Evolutionary conservation across 768 basidiomycete genomes (phyloP).

Genomic region (Termitomyces bulborhizus): DNA sequence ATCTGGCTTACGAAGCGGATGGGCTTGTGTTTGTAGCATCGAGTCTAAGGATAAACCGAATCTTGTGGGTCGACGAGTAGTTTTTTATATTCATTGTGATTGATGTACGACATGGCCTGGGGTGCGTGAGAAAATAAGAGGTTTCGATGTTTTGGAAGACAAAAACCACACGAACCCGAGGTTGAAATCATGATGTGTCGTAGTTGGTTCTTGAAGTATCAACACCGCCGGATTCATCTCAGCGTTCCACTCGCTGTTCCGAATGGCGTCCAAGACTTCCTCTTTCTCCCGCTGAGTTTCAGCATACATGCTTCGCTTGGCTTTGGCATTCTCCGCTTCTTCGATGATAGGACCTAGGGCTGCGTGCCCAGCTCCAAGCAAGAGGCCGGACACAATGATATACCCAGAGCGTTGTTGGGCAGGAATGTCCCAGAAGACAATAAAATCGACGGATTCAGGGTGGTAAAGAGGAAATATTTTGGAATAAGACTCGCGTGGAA

Average conservation of each 20-base stretch:
- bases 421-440: conserved; percentile 73
- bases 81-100: conserved; percentile 62
- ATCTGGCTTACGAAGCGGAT: conserved; percentile 6
- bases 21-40: conserved; percentile 15
- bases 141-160: neutral
- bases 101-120: conserved; percentile 50
- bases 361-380: conserved; percentile 66
- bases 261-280: conserved; percentile 61
- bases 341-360: conserved; percentile 56
- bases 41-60: conserved; percentile 53
- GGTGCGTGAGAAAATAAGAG: neutral
- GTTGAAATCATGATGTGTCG: conserved; percentile 58
- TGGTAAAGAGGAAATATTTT: conserved; percentile 78
- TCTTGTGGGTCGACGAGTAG: conserved; percentile 57
- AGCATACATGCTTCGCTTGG: conserved; percentile 83
- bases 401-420: conserved; percentile 56
- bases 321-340: conserved; percentile 54
- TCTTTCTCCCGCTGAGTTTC: conserved; percentile 75
- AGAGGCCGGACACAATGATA: conserved; percentile 48
- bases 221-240: conserved; percentile 74
- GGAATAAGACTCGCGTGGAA: conserved; percentile 45
- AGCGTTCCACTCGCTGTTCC: conserved; percentile 66
- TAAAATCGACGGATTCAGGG: conserved; percentile 63
- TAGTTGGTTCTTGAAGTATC: conserved; percentile 33
- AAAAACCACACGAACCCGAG: conserved; percentile 47